phyloP scores from a whole-genome alignment of 2,329 filamentous ascomycete genomes.

The Herpotrichia juniperi region DNA sequence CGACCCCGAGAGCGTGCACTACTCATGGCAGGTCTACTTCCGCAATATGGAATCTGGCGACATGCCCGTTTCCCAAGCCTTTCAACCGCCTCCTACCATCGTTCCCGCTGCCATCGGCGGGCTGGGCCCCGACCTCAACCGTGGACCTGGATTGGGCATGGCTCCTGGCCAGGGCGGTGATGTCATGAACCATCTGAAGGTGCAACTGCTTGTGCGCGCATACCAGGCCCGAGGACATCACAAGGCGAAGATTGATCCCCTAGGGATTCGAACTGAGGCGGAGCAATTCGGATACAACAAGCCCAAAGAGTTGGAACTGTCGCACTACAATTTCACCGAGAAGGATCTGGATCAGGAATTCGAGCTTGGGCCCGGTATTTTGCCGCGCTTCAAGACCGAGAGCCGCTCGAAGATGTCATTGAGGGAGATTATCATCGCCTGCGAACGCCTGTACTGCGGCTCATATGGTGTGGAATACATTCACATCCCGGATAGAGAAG shows the following conservation, averaged over 20 bases:
- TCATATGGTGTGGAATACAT: slow-evolving; percentile 99
- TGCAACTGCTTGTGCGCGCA: slow-evolving; percentile 93
- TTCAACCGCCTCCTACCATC: slow-evolving; percentile 92
- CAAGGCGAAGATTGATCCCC: slow-evolving; percentile 96
- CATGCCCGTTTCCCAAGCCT: slow-evolving; percentile 97
- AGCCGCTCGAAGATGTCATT: slow-evolving; percentile 94
- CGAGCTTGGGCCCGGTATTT: slow-evolving; percentile 87
- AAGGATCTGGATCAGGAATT: slow-evolving; percentile 93
- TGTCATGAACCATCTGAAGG: slow-evolving; percentile 95
- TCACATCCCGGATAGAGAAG: slow-evolving; percentile 95
- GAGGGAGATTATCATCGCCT: slow-evolving; percentile 89
- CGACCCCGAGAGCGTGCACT: slow-evolving; percentile 90
- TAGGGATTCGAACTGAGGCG: slow-evolving; percentile 87
- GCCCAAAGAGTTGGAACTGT: slow-evolving; percentile 90
- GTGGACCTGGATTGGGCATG: slow-evolving; percentile 72
- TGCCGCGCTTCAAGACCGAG: slow-evolving; percentile 90
- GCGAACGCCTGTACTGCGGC: slow-evolving; percentile 95
- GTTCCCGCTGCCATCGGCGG: slow-evolving; percentile 82
- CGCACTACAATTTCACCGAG: slow-evolving; percentile 94
- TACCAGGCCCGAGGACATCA: slow-evolving; percentile 98
- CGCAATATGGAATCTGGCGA: slow-evolving; percentile 98
- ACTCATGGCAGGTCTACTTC: slow-evolving; percentile 99
- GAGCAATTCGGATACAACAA: slow-evolving; percentile 84
- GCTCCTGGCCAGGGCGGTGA: slow-evolving; percentile 74
- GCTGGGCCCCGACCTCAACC: slow-evolving; percentile 72